Conservation (phyloP, 441 rosid genomes). For the Corymbia citriodora region DNA sequence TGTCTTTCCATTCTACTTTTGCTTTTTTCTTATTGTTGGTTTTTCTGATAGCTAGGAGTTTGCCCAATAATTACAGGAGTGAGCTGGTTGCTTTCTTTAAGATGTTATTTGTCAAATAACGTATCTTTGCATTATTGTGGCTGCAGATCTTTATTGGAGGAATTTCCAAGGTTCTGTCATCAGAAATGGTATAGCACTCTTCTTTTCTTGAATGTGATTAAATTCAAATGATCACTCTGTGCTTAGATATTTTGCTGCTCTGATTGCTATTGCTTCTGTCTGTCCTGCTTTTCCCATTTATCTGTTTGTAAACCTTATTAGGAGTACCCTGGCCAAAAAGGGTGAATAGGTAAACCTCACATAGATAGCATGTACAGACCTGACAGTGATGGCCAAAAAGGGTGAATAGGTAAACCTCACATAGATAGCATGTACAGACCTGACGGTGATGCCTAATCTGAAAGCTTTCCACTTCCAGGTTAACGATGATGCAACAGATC, state of each 20-base stretch:
- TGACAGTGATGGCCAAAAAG: neutral
- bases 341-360: neutral
- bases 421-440: neutral
- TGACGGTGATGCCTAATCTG: neutral
- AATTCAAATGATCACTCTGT: neutral
- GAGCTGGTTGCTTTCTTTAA: neutral
- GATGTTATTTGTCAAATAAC: neutral
- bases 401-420: neutral
- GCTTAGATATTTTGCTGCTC: neutral
- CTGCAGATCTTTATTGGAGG: conserved; percentile 93
- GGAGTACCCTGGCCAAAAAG: neutral
- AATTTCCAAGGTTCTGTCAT: conserved; percentile 59
- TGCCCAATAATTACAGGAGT: neutral
- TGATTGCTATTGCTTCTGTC: neutral
- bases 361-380: neutral
- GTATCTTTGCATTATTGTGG: conserved; percentile 7
- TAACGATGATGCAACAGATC: conserved; percentile 24
- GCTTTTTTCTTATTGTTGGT: neutral
- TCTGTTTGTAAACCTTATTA: neutral
- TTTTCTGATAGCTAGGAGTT: neutral
- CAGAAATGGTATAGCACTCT: conserved; percentile 67
- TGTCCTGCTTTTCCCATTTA: neutral
- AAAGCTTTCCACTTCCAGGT: conserved; percentile 61
- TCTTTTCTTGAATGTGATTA: neutral
- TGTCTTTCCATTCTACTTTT: neutral